Conservation (phyloP, 805 yeast species). For the Blastobotrys muscicola region DNA sequence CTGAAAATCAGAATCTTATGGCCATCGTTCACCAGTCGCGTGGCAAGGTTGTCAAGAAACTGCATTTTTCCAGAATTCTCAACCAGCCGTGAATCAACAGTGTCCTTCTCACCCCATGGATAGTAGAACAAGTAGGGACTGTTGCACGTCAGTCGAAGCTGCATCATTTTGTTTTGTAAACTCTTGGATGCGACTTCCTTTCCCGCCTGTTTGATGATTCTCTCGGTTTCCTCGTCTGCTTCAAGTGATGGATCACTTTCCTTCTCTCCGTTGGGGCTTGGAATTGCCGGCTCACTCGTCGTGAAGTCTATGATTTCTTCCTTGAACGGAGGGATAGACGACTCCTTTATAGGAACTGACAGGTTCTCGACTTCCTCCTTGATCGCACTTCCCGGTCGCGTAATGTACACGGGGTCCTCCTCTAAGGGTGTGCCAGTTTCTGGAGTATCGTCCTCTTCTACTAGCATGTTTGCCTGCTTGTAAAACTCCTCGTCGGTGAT, state of each 20-base stretch:
- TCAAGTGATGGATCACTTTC: too few relatives aligned
- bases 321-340: neutral
- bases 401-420: too few relatives aligned
- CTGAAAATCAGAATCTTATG: conserved; percentile 79
- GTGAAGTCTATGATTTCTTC: neutral
- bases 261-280: conserved; percentile 18
- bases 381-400: too few relatives aligned
- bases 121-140: conserved; percentile 78
- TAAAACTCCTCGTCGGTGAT: neutral
- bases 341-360: neutral
- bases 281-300: neutral
- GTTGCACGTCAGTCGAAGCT: conserved; percentile 72
- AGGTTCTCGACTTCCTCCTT: conserved; percentile 3
- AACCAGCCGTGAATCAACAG: conserved; percentile 35
- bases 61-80: conserved; percentile 64
- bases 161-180: conserved; percentile 68
- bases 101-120: conserved; percentile 51
- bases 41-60: conserved; percentile 53
- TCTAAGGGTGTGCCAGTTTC: too few relatives aligned
- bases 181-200: conserved; percentile 41
- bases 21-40: conserved; percentile 35
- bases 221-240: conserved; percentile 8
- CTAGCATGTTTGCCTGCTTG: neutral
- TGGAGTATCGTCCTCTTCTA: too few relatives aligned
- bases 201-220: conserved; percentile 19